These are phyloP conservation scores for Letharia columbiana DNA, from an alignment of 495 filamentous ascomycete genomes.

Conservation along the genomic window DNA sequence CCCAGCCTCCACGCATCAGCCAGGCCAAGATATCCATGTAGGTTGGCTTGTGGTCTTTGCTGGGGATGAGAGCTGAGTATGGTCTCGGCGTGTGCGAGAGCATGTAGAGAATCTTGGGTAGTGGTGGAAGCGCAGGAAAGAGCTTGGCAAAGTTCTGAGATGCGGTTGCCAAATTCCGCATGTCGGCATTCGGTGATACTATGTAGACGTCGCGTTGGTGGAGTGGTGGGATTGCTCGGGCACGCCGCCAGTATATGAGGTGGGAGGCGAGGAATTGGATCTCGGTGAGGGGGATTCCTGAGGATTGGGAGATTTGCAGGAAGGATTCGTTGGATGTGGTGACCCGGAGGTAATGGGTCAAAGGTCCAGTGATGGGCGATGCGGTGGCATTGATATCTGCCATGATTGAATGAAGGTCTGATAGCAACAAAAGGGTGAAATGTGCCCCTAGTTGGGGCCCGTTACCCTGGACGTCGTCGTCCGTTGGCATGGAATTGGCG, in stretches of 20 bases:
- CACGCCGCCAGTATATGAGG: slow-evolving; percentile 89
- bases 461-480: slow-evolving; percentile 54
- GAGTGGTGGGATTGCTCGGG: slow-evolving; percentile 83
- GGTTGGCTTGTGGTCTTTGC: slow-evolving; percentile 73
- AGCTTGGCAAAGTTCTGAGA: slow-evolving; percentile 60
- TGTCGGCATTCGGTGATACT: slow-evolving; percentile 82
- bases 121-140: slow-evolving; percentile 71
- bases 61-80: slow-evolving; percentile 75
- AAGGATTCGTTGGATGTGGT: slow-evolving; percentile 81
- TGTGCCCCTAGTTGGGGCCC: slow-evolving; percentile 61
- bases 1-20: slow-evolving; percentile 86
- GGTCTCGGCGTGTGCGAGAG: slow-evolving; percentile 68
- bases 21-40: slow-evolving; percentile 89
- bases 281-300: slow-evolving; percentile 63
- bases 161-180: slow-evolving; percentile 61
- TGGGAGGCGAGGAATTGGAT: slow-evolving; percentile 81
- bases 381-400: slow-evolving; percentile 73
- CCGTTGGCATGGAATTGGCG: slow-evolving; percentile 58
- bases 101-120: slow-evolving; percentile 75
- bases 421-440: slow-evolving; percentile 75
- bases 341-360: slow-evolving; percentile 75
- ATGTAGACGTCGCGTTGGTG: slow-evolving; percentile 90
- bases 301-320: slow-evolving; percentile 64
- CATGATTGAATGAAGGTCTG: slow-evolving; percentile 74
- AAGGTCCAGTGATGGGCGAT: slow-evolving; percentile 58